Evolutionary conservation across 2,329 filamentous ascomycete genomes (phyloP).

Genomic region (Colletotrichum kahawae): DNA sequence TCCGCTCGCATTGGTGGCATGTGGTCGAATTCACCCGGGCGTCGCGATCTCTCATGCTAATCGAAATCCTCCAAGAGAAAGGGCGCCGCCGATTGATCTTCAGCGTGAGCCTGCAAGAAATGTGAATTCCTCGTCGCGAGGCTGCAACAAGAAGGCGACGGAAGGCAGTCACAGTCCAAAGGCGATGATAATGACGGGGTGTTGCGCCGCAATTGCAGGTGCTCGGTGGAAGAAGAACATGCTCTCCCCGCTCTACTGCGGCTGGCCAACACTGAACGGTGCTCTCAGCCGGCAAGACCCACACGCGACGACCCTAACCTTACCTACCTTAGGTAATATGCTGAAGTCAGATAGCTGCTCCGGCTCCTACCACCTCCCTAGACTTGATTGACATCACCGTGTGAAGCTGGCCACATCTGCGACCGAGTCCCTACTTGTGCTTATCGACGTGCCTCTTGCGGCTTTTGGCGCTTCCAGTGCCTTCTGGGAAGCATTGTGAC

Average conservation of each 20-base stretch:
- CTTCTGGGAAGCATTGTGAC: background rate
- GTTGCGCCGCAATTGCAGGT: too few species aligned
- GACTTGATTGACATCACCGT: background rate
- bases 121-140: background rate
- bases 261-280: background rate
- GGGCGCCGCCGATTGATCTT: background rate
- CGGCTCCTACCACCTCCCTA: background rate
- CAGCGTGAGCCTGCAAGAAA: background rate
- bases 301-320: background rate
- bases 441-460: background rate
- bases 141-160: background rate
- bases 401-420: background rate
- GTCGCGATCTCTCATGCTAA: background rate
- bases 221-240: too few species aligned
- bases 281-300: background rate
- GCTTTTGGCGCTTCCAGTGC: background rate
- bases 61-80: background rate
- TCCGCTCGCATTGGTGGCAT: background rate
- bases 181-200: background rate
- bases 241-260: too few species aligned
- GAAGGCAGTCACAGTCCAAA: background rate
- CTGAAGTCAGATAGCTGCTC: background rate
- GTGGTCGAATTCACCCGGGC: background rate
- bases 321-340: background rate
- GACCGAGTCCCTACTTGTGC: background rate